phyloP scores from a whole-genome alignment of 495 filamentous ascomycete species.

The Trichocladium antarcticum region DNA sequence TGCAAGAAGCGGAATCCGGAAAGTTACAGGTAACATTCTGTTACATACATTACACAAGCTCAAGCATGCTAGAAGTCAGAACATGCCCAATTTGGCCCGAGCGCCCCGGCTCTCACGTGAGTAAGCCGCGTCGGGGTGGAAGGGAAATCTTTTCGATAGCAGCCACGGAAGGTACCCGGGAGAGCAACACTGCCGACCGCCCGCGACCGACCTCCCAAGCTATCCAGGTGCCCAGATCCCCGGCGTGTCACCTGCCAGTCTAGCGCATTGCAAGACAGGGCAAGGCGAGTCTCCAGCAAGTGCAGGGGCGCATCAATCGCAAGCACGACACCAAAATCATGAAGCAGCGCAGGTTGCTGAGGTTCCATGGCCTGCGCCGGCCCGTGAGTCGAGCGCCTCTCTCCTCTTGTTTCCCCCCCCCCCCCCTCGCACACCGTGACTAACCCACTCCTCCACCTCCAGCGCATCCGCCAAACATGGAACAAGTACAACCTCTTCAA shows the following conservation, averaged over 20 bases:
- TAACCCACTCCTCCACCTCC: not conserved
- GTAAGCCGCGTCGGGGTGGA: conserved; percentile 3
- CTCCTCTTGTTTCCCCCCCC: not conserved
- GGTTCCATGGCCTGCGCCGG: conserved; percentile 53
- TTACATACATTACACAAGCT: too few relatives aligned
- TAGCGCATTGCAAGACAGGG: not conserved
- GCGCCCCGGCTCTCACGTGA: conserved; percentile 18
- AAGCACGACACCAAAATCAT: conserved; percentile 25
- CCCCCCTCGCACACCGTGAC: conserved; percentile 14
- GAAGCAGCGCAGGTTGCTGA: conserved; percentile 42
- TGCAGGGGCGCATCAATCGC: conserved; percentile 10
- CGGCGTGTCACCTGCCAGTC: not conserved
- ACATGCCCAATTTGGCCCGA: not conserved
- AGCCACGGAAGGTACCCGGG: not conserved
- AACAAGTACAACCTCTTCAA: conserved; percentile 97
- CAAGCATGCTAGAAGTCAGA: too few relatives aligned
- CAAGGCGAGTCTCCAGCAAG: not conserved
- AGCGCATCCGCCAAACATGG: conserved; percentile 97
- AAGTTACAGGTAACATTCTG: too few relatives aligned
- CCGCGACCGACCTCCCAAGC: not conserved
- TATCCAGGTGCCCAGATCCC: not conserved
- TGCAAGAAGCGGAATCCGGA: too few relatives aligned
- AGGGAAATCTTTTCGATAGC: conserved; percentile 20
- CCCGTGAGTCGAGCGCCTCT: conserved; percentile 36
- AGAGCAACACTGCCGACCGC: not conserved